These are phyloP conservation scores for Podila epicladia DNA, from an alignment of 192 early-diverging fungal genomes.

Conservation along the genomic window DNA sequence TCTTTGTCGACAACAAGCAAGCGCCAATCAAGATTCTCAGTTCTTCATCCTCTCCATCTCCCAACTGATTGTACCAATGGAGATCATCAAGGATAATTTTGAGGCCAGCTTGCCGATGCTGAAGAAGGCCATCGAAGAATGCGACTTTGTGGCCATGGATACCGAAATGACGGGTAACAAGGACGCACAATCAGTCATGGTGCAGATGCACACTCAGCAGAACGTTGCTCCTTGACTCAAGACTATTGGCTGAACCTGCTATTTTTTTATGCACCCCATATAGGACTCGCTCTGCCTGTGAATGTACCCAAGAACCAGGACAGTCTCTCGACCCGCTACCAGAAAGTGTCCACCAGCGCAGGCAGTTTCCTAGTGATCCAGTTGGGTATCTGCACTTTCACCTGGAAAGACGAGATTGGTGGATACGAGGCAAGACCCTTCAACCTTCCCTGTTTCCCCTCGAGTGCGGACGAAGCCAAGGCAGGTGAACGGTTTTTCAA, in stretches of 20 bases:
- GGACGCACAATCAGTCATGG: not conserved
- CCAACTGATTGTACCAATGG: constrained; percentile 58
- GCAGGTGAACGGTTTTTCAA: constrained; percentile 61
- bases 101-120: constrained; percentile 66
- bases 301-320: constrained; percentile 24
- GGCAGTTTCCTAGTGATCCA: constrained; percentile 71
- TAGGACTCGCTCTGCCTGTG: constrained; percentile 22
- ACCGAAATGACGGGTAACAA: constrained; percentile 81
- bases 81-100: constrained; percentile 73
- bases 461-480: constrained; percentile 52
- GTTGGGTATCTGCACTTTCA: constrained; percentile 87
- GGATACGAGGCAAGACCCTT: constrained; percentile 83
- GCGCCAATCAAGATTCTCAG: not conserved
- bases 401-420: constrained; percentile 61
- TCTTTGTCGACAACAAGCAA: too few species aligned
- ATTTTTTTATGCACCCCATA: not conserved
- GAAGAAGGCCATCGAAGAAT: constrained; percentile 67
- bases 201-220: not conserved
- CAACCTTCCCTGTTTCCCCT: constrained; percentile 92
- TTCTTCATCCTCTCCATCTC: not conserved
- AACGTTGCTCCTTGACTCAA: not conserved
- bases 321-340: constrained; percentile 36
- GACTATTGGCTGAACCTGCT: not conserved
- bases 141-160: constrained; percentile 84
- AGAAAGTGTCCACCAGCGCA: constrained; percentile 32